Conservation (phyloP, 2,329 filamentous ascomycete species). For the Phoma herbarum region DNA sequence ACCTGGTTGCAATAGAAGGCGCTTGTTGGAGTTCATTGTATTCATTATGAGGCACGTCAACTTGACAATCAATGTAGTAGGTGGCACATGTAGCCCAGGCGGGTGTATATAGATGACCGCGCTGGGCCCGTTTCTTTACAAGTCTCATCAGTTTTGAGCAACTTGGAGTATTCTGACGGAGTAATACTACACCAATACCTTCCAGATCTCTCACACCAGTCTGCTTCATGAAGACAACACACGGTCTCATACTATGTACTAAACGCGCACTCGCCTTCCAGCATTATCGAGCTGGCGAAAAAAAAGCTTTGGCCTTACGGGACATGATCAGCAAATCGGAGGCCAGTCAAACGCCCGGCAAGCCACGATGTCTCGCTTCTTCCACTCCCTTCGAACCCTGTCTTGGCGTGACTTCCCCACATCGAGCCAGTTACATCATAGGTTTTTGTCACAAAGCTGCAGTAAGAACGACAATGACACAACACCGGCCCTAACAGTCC, state of each 20-base stretch:
- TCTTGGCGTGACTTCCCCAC: constrained; percentile 9
- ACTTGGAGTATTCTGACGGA: constrained; percentile 2
- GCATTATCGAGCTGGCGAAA: not conserved
- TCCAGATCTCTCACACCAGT: not conserved
- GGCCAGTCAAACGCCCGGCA: not conserved
- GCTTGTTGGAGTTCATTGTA: constrained; percentile 15
- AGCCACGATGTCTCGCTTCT: constrained; percentile 11
- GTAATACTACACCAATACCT: constrained; percentile 5
- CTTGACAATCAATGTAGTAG: constrained; percentile 1
- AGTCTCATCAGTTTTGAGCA: not conserved
- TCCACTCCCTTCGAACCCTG: not conserved
- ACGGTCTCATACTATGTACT: not conserved
- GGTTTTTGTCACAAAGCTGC: not conserved
- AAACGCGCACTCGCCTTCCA: not conserved
- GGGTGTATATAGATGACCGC: constrained; percentile 6
- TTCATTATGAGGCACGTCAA: constrained; percentile 16
- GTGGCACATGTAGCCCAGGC: not conserved
- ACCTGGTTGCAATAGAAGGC: constrained; percentile 23
- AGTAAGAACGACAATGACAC: not conserved
- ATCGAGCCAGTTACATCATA: constrained; percentile 10
- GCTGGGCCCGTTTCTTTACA: not conserved
- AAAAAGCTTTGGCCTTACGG: not conserved
- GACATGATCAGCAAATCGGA: not conserved
- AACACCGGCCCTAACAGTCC: constrained; percentile 33
- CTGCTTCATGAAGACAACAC: not conserved